Evolutionary conservation across 139 green algal genomes (phyloP).

Genomic region (Chlorella sp.): DNA sequence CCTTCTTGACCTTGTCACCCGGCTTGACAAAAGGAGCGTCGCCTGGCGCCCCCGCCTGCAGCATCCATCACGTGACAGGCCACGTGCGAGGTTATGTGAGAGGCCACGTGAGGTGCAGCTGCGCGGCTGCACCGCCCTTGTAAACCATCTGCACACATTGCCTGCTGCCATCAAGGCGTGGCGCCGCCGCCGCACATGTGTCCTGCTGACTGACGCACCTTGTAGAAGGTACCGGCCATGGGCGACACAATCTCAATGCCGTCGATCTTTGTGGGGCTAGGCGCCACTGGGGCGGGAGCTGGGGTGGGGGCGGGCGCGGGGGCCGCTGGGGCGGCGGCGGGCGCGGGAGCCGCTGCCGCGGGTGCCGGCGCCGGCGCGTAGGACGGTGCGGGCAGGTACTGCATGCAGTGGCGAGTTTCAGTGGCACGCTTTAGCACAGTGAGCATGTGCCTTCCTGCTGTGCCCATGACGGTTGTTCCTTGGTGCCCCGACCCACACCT

Average conservation of each 20-base stretch:
- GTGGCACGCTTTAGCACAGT: too few species aligned
- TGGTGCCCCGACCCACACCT: not conserved
- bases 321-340: constrained; percentile 14
- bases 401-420: too few species aligned
- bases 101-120: too few species aligned
- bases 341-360: not conserved
- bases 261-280: constrained; percentile 20
- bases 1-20: constrained; percentile 88
- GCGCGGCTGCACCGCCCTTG: too few species aligned
- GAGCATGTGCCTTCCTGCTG: too few species aligned
- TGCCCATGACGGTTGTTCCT: not conserved
- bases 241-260: constrained; percentile 52
- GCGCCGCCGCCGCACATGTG: too few species aligned
- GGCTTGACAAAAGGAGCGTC: constrained; percentile 88
- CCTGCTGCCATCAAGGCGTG: too few species aligned
- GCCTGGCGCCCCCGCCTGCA: constrained; percentile 71
- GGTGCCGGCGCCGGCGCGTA: not conserved
- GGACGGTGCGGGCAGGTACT: not conserved
- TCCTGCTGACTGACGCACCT: constrained; percentile 2
- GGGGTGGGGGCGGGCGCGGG: constrained; percentile 47
- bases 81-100: too few species aligned
- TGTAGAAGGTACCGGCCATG: constrained; percentile 59
- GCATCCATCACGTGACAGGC: not conserved
- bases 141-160: too few species aligned
- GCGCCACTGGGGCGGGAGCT: constrained; percentile 27